Conservation (phyloP, 2,329 filamentous ascomycete species). For the Fusarium lyarnte region DNA sequence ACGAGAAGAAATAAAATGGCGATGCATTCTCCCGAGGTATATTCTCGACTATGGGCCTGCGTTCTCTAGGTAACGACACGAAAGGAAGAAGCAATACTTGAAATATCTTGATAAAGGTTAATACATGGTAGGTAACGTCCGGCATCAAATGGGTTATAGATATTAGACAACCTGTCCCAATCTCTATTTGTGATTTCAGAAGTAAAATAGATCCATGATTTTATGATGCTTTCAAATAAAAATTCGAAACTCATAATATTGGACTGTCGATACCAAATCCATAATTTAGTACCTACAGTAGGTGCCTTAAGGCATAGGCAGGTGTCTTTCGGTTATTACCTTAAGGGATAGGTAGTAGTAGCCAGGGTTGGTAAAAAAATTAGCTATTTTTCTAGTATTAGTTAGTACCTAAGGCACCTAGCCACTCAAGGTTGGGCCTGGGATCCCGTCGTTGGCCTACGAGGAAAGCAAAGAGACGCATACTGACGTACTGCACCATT, state of each 20-base stretch:
- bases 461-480: neutral
- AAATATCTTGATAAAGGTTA: constrained; percentile 17
- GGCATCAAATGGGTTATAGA: constrained; percentile 6
- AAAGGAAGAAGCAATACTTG: neutral
- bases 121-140: constrained; percentile 8
- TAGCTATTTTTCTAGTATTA: neutral
- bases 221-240: neutral
- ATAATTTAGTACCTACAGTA: neutral
- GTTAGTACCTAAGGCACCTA: neutral
- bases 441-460: neutral
- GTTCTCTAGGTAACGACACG: neutral
- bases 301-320: neutral
- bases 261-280: neutral
- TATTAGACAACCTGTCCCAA: neutral
- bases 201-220: neutral
- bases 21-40: neutral
- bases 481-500: constrained; percentile 39
- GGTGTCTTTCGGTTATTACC: neutral
- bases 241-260: neutral
- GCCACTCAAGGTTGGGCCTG: neutral
- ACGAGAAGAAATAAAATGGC: constrained; percentile 51
- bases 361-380: neutral
- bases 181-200: neutral
- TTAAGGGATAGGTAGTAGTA: neutral
- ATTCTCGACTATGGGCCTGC: neutral